Percentiles rank a stretch among this genome's conserved stretches.
phyloP scores from a whole-genome alignment of 345 rosid genomes.

The Combretum micranthum region DNA sequence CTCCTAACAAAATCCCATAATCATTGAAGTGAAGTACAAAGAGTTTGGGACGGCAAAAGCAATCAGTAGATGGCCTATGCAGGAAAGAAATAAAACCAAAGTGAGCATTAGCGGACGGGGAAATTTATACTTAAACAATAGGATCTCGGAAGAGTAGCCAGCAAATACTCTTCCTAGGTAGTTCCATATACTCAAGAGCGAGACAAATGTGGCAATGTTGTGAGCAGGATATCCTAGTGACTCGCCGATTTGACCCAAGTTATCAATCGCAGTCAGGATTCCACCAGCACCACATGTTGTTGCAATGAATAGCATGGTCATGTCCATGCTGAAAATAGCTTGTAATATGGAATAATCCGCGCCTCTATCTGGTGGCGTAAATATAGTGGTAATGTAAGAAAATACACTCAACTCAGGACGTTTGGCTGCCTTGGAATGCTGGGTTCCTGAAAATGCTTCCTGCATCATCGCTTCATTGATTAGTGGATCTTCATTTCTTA shows the following conservation, averaged over 20 bases:
- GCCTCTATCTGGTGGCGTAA: constrained; percentile 11
- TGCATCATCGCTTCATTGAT: too few species aligned
- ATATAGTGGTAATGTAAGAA: constrained; percentile 1
- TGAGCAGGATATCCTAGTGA: constrained; percentile 7
- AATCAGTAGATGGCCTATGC: constrained; percentile 3
- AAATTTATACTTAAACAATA: constrained; percentile 6
- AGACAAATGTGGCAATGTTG: constrained; percentile 7
- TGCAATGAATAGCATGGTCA: constrained; percentile 9
- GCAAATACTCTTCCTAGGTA: constrained; percentile 12
- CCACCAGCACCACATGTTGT: constrained; percentile 13
- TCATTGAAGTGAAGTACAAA: constrained; percentile 5
- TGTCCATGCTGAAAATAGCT: constrained; percentile 15
- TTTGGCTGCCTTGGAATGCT: neutral
- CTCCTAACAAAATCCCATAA: constrained; percentile 17
- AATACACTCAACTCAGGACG: neutral
- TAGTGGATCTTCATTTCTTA: too few species aligned
- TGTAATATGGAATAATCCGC: constrained; percentile 10
- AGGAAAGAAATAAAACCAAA: constrained; percentile 3
- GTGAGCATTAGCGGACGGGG: constrained; percentile 8
- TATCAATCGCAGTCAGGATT: constrained; percentile 11
- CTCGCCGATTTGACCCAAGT: constrained; percentile 9
- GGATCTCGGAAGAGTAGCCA: constrained; percentile 10
- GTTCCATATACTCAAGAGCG: constrained; percentile 13
- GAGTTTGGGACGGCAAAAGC: constrained; percentile 5
- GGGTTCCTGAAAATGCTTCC: too few species aligned